Evolutionary conservation across 2,329 filamentous ascomycete species (phyloP).

Genomic region (Fusarium anthophilum): DNA sequence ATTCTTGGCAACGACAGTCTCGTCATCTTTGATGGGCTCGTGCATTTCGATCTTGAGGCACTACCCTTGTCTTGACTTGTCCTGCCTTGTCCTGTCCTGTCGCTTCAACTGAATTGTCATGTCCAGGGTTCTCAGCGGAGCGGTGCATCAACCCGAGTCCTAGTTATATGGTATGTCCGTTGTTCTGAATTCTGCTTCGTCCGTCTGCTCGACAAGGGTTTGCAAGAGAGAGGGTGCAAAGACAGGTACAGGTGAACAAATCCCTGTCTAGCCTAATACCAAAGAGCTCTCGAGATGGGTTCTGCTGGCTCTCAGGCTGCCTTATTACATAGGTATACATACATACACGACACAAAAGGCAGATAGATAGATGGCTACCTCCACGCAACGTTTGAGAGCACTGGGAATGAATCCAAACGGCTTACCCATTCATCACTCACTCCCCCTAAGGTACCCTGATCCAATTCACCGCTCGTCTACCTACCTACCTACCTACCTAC

Average conservation of each 20-base stretch:
- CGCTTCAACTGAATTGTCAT: constrained; percentile 34
- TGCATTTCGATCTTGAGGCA: constrained; percentile 30
- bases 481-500: not conserved
- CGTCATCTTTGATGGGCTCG: constrained; percentile 19
- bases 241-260: constrained; percentile 15
- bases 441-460: not conserved
- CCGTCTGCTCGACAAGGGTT: constrained; percentile 25
- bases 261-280: constrained; percentile 30
- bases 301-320: constrained; percentile 27
- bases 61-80: constrained; percentile 17
- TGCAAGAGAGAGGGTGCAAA: constrained; percentile 19
- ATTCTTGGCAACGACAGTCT: constrained; percentile 2
- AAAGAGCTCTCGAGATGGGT: constrained; percentile 17
- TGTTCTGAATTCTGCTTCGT: constrained; percentile 18
- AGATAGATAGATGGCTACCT: constrained; percentile 3
- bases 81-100: not conserved
- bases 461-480: constrained; percentile 35
- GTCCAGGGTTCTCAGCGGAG: constrained; percentile 22
- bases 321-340: not conserved
- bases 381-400: constrained; percentile 8
- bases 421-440: not conserved
- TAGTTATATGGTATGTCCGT: not conserved
- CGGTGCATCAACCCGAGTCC: not conserved
- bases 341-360: constrained; percentile 21
- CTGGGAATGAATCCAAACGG: not conserved